phyloP scores from a whole-genome alignment of 2,329 filamentous ascomycete genomes.

The Aureobasidium mangrovei region DNA sequence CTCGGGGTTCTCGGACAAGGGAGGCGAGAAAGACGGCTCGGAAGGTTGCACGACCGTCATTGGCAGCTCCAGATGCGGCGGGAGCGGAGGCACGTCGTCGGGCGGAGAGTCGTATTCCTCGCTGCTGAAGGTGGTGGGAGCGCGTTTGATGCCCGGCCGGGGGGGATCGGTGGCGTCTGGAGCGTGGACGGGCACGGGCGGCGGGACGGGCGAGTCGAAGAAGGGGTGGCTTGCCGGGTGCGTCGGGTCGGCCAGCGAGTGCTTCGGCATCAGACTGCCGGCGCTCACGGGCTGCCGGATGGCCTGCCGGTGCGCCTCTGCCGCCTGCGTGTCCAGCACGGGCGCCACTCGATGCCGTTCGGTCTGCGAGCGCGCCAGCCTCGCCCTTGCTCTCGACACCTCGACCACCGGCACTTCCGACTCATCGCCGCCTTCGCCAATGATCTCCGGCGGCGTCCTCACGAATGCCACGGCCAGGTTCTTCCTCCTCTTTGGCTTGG shows the following conservation, averaged over 20 bases:
- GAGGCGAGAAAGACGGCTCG: background rate
- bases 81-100: background rate
- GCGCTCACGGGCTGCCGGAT: background rate
- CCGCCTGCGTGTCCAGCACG: background rate
- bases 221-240: conserved; percentile 8
- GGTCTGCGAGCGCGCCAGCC: conserved; percentile 21
- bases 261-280: background rate
- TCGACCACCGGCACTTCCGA: conserved; percentile 63
- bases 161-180: background rate
- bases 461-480: conserved; percentile 67
- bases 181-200: background rate
- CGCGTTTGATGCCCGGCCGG: conserved; percentile 2
- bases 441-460: conserved; percentile 65
- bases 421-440: conserved; percentile 88
- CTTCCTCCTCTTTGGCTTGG: conserved; percentile 46
- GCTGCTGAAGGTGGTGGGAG: conserved; percentile 1
- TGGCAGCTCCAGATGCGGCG: background rate
- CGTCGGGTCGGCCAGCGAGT: conserved; percentile 5
- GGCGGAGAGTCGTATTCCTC: background rate
- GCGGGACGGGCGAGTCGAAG: background rate
- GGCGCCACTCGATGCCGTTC: conserved; percentile 20
- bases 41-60: background rate
- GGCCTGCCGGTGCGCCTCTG: background rate
- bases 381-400: conserved; percentile 52
- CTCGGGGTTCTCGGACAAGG: background rate